Evolutionary conservation across 345 rosid genomes (phyloP), one percentile per base, ranked within the genome.

Genomic region (Euphorbia tirucalli): DNA sequence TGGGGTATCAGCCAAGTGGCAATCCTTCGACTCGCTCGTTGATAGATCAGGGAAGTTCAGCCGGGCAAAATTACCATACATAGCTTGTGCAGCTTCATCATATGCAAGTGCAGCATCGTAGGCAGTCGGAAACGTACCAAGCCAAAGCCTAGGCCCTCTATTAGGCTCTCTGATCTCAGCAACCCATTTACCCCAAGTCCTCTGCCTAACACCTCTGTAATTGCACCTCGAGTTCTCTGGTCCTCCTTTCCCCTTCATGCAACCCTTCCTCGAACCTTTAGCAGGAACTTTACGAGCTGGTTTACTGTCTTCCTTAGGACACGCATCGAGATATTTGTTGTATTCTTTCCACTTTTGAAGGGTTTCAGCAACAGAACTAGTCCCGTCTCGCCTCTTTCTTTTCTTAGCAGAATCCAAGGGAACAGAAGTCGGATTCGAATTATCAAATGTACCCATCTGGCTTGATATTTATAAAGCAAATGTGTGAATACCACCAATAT

Each of bases 101-200:
- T 93, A 93, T 14, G 97, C 96, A 50, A 80, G n/a, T 2, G 98
- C 98, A 44, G 97, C 98, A 24, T 93, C 85, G 14, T 64, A 27
- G 0, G 97, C 88, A 32, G 82, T 86, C 0, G 85, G 82, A 43
- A 86, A 93, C 30, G 97, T 93, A 39, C 98, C 98, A 0, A 93
- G 90, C 98, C 98, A 93, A 0, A 91, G 76, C 79, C 98, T 74
- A 14, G 50, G 73, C 59, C 91, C 91, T 10, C 82, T 41, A 24
- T 83, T 81, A 0, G 98, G 98, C 58, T 90, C 87, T 60, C 98
- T 81, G 55, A 93, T 93, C 80, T 91, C 97, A 1, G 98, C 89
- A n/a, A 91, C 97, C 97, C 98, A 93, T 76, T 89, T 91, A 0
- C 98, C 98, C 98, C 98, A 93, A 1, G 86, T 85, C 77, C 98